phyloP scores from a whole-genome alignment of 2,329 filamentous ascomycete genomes.

The Corinectria fuckeliana region DNA sequence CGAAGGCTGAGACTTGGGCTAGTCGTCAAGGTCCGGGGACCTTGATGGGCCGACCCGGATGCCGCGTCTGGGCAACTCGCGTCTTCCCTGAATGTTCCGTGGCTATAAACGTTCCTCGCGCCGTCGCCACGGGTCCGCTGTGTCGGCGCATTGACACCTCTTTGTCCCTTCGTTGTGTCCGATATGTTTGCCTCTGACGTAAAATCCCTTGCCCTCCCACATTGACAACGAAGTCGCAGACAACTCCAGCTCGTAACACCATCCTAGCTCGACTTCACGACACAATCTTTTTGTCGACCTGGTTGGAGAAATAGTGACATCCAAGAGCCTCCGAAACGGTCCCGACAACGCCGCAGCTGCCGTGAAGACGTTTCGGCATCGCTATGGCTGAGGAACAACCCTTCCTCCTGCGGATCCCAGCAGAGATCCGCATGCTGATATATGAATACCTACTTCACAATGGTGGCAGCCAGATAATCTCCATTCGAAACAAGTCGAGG shows the following conservation, averaged over 20 bases:
- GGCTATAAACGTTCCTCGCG: conserved; percentile 30
- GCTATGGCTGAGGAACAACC: conserved; percentile 30
- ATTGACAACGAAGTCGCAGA: conserved; percentile 3
- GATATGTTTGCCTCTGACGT: conserved; percentile 14
- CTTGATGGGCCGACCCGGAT: conserved; percentile 34
- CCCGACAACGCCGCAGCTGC: neutral
- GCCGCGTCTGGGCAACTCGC: conserved; percentile 5
- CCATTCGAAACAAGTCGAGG: conserved; percentile 48
- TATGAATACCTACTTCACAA: conserved; percentile 53
- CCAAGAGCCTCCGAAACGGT: neutral
- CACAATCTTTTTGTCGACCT: neutral
- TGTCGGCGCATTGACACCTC: conserved; percentile 4
- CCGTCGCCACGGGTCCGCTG: neutral
- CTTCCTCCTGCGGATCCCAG: conserved; percentile 45
- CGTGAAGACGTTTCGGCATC: neutral
- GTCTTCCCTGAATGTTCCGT: neutral
- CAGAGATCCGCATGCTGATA: conserved; percentile 52
- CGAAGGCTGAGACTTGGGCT: conserved; percentile 22
- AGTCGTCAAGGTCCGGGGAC: conserved; percentile 31
- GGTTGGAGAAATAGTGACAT: neutral
- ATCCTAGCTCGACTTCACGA: neutral
- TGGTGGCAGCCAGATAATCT: conserved; percentile 45
- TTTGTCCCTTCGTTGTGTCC: conserved; percentile 14
- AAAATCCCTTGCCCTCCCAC: conserved; percentile 16
- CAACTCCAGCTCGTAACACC: conserved; percentile 11